Evolutionary conservation across 2,329 filamentous ascomycete species (phyloP), one percentile per base, ranked within the genome.

Genomic region (Pestalotiopsis sp.): DNA sequence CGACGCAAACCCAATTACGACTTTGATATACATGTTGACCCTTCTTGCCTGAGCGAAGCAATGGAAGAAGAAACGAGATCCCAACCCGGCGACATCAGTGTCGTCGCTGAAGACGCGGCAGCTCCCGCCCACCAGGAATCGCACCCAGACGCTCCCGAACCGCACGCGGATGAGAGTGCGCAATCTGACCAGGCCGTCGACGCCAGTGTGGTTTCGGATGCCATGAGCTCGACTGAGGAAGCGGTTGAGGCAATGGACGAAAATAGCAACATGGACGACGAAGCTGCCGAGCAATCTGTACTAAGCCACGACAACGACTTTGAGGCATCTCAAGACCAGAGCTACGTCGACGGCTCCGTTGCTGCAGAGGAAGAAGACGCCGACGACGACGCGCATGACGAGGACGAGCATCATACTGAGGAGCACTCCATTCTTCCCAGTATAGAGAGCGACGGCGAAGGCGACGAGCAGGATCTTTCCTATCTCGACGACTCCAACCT

Each of bases 11-110:
- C 72, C 23, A 80, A 84, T 69, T 72, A 79, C 72, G 80, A 86
- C 71, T 85, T 87, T 70, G 76, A 84, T 9, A 86, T 84, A 71
- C 82, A 84, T 79, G 78, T 84, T 73, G 84, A 87, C 74, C 75
- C 76, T 58, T 85, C 82, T 66, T 85, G 82, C 73, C 61, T 82
- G 67, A 82, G 77, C 74, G 78, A 78, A 57, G 77, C 79, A 68
- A 82, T 83, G 78, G 79, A 82, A 73, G 80, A 84, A 69, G 74
- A 78, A 39, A 72, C 68, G 52, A 66, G 66, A n/a, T 64, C 71
- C 36, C 66, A 64, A 39, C 31, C 61, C 31, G 66, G 38, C 38
- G 67, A 70, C n/a, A 20, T 64, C 59, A 31, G 31, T 31, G 58
- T 58, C 20, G 62, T 52, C 12, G 67, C 45, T 17, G 62, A 70